These are phyloP conservation scores for Alternaria sp. DNA, from an alignment of 2,329 filamentous ascomycete genomes.

Conservation along the genomic window DNA sequence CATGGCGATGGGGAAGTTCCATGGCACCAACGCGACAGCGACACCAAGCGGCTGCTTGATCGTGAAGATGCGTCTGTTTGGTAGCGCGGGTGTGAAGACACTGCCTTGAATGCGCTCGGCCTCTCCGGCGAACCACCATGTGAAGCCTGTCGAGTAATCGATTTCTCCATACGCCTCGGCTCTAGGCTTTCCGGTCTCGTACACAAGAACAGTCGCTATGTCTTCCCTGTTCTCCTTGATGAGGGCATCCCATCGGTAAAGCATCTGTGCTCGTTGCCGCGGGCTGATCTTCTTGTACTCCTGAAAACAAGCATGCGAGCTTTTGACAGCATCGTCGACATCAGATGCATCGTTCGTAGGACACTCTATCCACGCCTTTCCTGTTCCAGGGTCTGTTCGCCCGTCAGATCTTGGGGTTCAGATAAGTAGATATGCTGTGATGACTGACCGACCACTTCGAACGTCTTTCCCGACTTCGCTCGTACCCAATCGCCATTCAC, in stretches of 20 bases:
- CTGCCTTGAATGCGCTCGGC: conserved; percentile 68
- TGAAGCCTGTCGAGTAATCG: conserved; percentile 61
- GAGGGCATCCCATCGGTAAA: conserved; percentile 69
- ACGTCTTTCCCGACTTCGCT: conserved; percentile 63
- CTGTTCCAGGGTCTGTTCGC: conserved; percentile 57
- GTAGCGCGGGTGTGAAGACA: conserved; percentile 64
- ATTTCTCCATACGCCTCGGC: conserved; percentile 60
- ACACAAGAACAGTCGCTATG: conserved; percentile 66
- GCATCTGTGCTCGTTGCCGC: conserved; percentile 64
- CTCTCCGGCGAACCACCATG: conserved; percentile 66
- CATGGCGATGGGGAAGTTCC: conserved; percentile 75
- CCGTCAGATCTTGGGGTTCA: conserved; percentile 11
- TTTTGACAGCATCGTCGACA: conserved; percentile 65
- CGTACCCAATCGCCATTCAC: conserved; percentile 63
- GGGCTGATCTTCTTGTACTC: conserved; percentile 66
- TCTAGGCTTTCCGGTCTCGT: conserved; percentile 63
- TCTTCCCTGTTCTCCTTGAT: conserved; percentile 68
- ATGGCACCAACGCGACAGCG: conserved; percentile 71
- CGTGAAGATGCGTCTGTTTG: conserved; percentile 70
- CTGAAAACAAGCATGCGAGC: conserved; percentile 66
- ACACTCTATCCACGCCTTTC: conserved; percentile 56
- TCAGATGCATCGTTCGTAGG: conserved; percentile 62
- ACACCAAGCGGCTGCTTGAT: conserved; percentile 79
- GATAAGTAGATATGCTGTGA: not conserved
- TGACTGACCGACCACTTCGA: conserved; percentile 60